phyloP scores from a whole-genome alignment of 2,329 filamentous ascomycete genomes.

The Cladosporium austrohemisphaericum region DNA sequence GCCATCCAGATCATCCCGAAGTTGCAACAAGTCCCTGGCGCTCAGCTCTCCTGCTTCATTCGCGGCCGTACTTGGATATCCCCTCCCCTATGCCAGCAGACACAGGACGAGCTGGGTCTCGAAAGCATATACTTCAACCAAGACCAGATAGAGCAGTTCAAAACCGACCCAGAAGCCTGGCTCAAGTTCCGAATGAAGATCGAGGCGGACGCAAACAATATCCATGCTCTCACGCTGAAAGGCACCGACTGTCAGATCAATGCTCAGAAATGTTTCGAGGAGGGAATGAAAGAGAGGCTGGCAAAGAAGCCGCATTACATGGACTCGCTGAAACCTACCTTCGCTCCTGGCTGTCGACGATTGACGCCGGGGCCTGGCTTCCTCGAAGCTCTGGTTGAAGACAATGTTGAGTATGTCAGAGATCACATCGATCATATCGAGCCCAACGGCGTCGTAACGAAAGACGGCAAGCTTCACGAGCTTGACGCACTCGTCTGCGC shows the following conservation, averaged over 20 bases:
- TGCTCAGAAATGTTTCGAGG: slow-evolving; percentile 36
- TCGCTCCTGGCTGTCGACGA: slow-evolving; percentile 46
- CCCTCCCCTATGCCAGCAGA: slow-evolving; percentile 46
- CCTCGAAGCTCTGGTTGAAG: slow-evolving; percentile 46
- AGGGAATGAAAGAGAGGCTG: slow-evolving; percentile 41
- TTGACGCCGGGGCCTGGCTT: slow-evolving; percentile 51
- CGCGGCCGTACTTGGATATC: slow-evolving; percentile 64
- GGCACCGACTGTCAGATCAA: slow-evolving; percentile 37
- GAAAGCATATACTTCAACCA: slow-evolving; percentile 41
- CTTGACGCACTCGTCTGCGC: slow-evolving; percentile 44
- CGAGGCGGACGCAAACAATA: slow-evolving; percentile 58
- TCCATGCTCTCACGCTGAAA: slow-evolving; percentile 38
- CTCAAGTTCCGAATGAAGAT: slow-evolving; percentile 42
- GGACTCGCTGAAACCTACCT: slow-evolving; percentile 40
- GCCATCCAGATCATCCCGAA: slow-evolving; percentile 41
- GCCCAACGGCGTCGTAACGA: slow-evolving; percentile 37
- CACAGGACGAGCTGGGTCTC: slow-evolving; percentile 34
- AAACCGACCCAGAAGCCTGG: slow-evolving; percentile 57
- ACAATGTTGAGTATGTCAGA: slow-evolving; percentile 44
- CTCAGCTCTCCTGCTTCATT: slow-evolving; percentile 59
- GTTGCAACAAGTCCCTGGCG: slow-evolving; percentile 33
- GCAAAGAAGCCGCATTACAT: slow-evolving; percentile 38
- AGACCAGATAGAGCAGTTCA: slow-evolving; percentile 48
- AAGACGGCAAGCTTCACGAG: slow-evolving; percentile 37
- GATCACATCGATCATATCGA: slow-evolving; percentile 39